These are phyloP conservation scores for Coniochaeta hoffmannii DNA, from an alignment of 2,329 filamentous ascomycete species.

Conservation along the genomic window DNA sequence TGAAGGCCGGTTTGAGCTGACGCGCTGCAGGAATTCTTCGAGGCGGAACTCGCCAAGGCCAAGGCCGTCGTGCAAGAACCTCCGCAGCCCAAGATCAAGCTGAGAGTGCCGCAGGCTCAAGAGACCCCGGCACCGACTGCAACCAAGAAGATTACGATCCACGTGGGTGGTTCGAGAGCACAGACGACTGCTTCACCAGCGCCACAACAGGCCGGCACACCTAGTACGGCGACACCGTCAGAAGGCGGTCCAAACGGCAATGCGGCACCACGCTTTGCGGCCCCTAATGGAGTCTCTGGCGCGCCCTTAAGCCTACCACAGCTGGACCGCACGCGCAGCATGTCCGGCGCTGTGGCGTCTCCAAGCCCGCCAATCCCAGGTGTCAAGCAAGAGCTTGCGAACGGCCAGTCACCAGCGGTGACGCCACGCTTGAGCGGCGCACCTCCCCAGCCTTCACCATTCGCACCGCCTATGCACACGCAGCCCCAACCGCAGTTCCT, in stretches of 20 bases:
- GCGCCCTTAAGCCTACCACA: conserved; percentile 18
- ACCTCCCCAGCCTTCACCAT: conserved; percentile 3
- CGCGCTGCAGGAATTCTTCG: conserved; percentile 55
- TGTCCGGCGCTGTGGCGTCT: conserved; percentile 32
- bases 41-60: conserved; percentile 60
- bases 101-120: conserved; percentile 54
- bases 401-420: conserved; percentile 22
- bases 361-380: conserved; percentile 35
- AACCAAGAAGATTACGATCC: conserved; percentile 65
- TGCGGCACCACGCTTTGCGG: conserved; percentile 20
- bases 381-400: conserved; percentile 25
- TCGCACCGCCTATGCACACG: conserved; percentile 3
- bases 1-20: background rate
- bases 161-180: conserved; percentile 51
- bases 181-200: conserved; percentile 46
- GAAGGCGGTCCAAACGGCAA: conserved; percentile 13
- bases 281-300: conserved; percentile 23
- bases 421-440: conserved; percentile 20
- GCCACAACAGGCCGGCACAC: conserved; percentile 21
- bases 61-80: conserved; percentile 67
- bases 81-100: conserved; percentile 68
- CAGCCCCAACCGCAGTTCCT: conserved; percentile 6
- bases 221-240: background rate
- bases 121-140: conserved; percentile 32
- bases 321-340: conserved; percentile 21